A percentile compares a stretch with the other conserved stretches of the same genome.
Evolutionary conservation across 2,329 filamentous ascomycete genomes (phyloP).

Genomic region (Venturia nashicola): DNA sequence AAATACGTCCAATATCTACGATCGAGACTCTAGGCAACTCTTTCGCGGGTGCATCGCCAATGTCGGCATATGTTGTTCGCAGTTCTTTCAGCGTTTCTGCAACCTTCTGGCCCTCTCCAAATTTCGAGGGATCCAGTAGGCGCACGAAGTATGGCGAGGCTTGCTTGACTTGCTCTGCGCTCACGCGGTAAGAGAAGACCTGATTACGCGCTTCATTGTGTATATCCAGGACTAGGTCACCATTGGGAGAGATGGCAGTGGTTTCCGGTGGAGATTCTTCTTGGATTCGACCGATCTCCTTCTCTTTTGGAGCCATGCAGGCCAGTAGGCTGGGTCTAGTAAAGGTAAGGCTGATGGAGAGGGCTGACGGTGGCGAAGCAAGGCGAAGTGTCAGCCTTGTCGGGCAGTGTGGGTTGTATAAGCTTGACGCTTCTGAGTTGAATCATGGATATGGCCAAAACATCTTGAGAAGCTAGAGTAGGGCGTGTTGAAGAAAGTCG

Average conservation of each 20-base stretch:
- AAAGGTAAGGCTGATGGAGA: background rate
- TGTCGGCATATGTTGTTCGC: conserved; percentile 31
- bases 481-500: background rate
- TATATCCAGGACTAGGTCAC: conserved; percentile 55
- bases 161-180: conserved; percentile 41
- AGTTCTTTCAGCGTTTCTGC: conserved; percentile 40
- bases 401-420: conserved; percentile 1
- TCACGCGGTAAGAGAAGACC: conserved; percentile 49
- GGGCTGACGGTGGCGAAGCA: background rate
- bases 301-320: conserved; percentile 3
- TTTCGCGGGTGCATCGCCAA: conserved; percentile 34
- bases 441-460: conserved; percentile 39
- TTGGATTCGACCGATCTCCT: background rate
- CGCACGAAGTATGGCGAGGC: conserved; percentile 60
- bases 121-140: conserved; percentile 50
- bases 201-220: conserved; percentile 48
- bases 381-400: conserved; percentile 3
- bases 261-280: conserved; percentile 17
- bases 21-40: conserved; percentile 54
- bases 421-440: conserved; percentile 9
- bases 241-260: conserved; percentile 41
- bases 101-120: conserved; percentile 49
- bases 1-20: conserved; percentile 56
- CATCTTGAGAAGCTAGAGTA: conserved; percentile 20
- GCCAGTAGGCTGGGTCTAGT: background rate